Evolutionary conservation across 495 filamentous ascomycete species (phyloP).

Genomic region (Apiosordaria backusii): DNA sequence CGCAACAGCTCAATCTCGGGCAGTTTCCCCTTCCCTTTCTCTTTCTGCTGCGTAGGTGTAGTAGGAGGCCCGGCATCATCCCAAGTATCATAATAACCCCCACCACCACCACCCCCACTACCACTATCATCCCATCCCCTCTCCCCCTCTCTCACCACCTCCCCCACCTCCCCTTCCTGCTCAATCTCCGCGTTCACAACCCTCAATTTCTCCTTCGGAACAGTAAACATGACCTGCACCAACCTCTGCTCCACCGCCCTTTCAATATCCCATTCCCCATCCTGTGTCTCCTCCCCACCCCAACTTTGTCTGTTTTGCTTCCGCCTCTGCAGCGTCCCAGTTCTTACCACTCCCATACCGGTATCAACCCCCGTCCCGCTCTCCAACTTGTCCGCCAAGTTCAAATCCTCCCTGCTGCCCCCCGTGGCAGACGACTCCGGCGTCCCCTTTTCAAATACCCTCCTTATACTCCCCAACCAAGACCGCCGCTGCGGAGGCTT

Average conservation of each 20-base stretch:
- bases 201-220: conserved; percentile 76
- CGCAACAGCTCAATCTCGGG: background rate
- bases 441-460: conserved; percentile 39
- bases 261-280: conserved; percentile 85
- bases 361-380: conserved; percentile 13
- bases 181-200: conserved; percentile 72
- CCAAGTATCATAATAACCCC: background rate
- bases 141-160: conserved; percentile 31
- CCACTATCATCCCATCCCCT: conserved; percentile 11
- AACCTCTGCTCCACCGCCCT: conserved; percentile 70
- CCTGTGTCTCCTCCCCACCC: conserved; percentile 18
- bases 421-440: conserved; percentile 9
- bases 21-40: background rate
- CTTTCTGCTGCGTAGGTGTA: background rate
- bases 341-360: conserved; percentile 21
- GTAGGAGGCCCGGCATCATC: background rate
- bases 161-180: conserved; percentile 42
- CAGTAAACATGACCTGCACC: conserved; percentile 93
- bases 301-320: conserved; percentile 45
- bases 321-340: conserved; percentile 33
- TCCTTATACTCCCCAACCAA: conserved; percentile 49
- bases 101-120: too few relatives aligned
- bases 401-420: conserved; percentile 22
- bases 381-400: conserved; percentile 24
- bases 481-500: conserved; percentile 34